Percentiles rank a stretch among this genome's conserved stretches.
Evolutionary conservation across 495 filamentous ascomycete genomes (phyloP).

Genomic region (Recurvomyces mirabilis): DNA sequence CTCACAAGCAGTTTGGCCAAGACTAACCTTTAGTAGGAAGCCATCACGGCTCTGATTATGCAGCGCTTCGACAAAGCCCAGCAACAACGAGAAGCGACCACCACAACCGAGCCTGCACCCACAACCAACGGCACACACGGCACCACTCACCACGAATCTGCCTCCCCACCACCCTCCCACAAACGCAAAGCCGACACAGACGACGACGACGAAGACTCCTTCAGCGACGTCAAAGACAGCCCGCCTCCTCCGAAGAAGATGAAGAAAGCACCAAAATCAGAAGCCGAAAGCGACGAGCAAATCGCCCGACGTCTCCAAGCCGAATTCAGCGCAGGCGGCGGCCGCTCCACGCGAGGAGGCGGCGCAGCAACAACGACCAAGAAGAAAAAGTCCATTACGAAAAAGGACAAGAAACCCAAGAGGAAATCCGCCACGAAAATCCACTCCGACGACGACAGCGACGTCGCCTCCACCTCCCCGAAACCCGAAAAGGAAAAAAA

Average conservation of each 20-base stretch:
- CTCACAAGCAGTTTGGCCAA: neutral
- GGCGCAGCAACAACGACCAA: slow-evolving; percentile 34
- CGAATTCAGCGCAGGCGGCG: slow-evolving; percentile 61
- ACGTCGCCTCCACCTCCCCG: slow-evolving; percentile 47
- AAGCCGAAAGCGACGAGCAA: slow-evolving; percentile 28
- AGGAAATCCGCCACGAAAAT: slow-evolving; percentile 69
- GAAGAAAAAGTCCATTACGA: slow-evolving; percentile 29
- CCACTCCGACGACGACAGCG: slow-evolving; percentile 68
- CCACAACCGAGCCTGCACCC: slow-evolving; percentile 29
- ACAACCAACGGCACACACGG: slow-evolving; percentile 37
- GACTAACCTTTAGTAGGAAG: slow-evolving; percentile 42
- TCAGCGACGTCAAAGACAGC: slow-evolving; percentile 14
- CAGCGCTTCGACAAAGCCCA: slow-evolving; percentile 78
- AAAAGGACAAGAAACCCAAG: slow-evolving; percentile 56
- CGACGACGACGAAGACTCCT: slow-evolving; percentile 30
- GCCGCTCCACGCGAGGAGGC: slow-evolving; percentile 60
- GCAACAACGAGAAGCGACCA: slow-evolving; percentile 35
- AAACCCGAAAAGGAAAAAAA: slow-evolving; percentile 44
- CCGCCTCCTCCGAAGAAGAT: slow-evolving; percentile 4
- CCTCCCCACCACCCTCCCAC: neutral
- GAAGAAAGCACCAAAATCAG: slow-evolving; percentile 1
- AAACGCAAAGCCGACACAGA: slow-evolving; percentile 28
- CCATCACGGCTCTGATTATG: slow-evolving; percentile 74
- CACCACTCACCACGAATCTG: slow-evolving; percentile 1
- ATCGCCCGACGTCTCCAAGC: slow-evolving; percentile 83